Evolutionary conservation across 176 grass and related monocot genomes (phyloP), one percentile per base, ranked within the genome.

Genomic region (Phoenix roebelenii): DNA sequence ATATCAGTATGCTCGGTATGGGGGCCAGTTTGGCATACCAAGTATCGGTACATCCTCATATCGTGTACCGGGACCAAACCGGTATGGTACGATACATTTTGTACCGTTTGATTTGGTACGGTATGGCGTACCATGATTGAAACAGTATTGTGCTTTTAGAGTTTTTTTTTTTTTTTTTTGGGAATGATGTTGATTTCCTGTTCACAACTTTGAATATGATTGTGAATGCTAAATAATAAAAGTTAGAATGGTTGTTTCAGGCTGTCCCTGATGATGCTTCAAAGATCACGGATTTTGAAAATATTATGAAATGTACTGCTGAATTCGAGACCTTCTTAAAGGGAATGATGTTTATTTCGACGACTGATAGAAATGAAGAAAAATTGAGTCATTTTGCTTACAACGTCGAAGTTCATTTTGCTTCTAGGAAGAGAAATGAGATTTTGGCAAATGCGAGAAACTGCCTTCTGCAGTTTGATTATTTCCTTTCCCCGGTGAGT

Each of bases 361-460:
- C 23, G 14, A 49, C 76, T 61, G 87, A 88, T 68, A 67, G 44
- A 65, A 88, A 80, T 66, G 87, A 97, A 75, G 70, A 72, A 69
- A 97, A 80, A 54, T 85, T 97, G 72, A 91, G 75, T 73, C 78
- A 91, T 54, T 97, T 78, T 88, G 84, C 90, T 67, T 70, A 91
- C 73, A 72, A 97, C 57, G 92, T 91, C 63, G 92, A 91, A 81
- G 80, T 91, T 74, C 87, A 97, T 87, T 97, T 97, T 68, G 92
- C 92, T 88, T 73, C 83, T n/a, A 82, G 71, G 70, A 91, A 88
- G 70, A 91, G 78, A 72, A 91, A 76, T 60, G 92, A 97, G 59
- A 84, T 88, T 57, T 78, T 91, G 76, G 87, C 89, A 29, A 91
- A 81, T 63, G 84, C 87, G 77, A 91, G 87, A 80, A 54, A 74